These are phyloP conservation scores for Petunia axillaris DNA, from an alignment of 257 asterid genomes.

Conservation along the genomic window DNA sequence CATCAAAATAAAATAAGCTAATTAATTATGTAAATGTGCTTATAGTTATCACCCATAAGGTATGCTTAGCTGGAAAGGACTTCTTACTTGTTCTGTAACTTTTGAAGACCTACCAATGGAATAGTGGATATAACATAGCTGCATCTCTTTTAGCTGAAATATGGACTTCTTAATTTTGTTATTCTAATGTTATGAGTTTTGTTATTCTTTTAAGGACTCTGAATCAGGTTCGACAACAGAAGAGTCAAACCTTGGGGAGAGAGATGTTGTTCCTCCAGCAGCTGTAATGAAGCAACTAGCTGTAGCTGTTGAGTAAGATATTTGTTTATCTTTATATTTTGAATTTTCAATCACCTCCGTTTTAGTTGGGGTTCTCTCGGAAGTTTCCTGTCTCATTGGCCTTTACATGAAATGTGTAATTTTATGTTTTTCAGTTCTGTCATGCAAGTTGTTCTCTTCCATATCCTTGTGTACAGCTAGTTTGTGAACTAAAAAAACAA, in stretches of 20 bases:
- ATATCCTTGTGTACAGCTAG: slow-evolving; percentile 2
- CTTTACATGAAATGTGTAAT: neutral
- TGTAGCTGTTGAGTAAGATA: slow-evolving; percentile 84
- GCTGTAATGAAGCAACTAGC: slow-evolving; percentile 83
- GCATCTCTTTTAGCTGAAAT: slow-evolving; percentile 25
- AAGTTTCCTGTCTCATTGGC: neutral
- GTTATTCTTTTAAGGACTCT: slow-evolving; percentile 57
- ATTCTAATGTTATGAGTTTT: neutral
- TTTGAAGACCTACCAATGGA: slow-evolving; percentile 14
- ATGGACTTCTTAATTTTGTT: slow-evolving; percentile 29
- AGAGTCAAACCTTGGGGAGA: slow-evolving; percentile 49
- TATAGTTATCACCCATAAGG: neutral
- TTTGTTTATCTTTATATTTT: slow-evolving; percentile 11
- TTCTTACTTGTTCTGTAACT: neutral
- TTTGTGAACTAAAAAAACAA: slow-evolving; percentile 10
- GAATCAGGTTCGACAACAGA: slow-evolving; percentile 47
- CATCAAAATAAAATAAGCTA: neutral
- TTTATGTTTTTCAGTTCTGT: slow-evolving; percentile 5
- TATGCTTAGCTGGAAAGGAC: slow-evolving; percentile 19
- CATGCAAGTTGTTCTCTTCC: slow-evolving; percentile 3
- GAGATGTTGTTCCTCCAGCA: slow-evolving; percentile 70
- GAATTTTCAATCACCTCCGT: neutral
- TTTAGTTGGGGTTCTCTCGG: slow-evolving; percentile 15
- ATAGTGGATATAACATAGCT: neutral
- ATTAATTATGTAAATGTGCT: neutral